Evolutionary conservation across 2,329 filamentous ascomycete genomes (phyloP).

Genomic region (Bipolaris bicolor): DNA sequence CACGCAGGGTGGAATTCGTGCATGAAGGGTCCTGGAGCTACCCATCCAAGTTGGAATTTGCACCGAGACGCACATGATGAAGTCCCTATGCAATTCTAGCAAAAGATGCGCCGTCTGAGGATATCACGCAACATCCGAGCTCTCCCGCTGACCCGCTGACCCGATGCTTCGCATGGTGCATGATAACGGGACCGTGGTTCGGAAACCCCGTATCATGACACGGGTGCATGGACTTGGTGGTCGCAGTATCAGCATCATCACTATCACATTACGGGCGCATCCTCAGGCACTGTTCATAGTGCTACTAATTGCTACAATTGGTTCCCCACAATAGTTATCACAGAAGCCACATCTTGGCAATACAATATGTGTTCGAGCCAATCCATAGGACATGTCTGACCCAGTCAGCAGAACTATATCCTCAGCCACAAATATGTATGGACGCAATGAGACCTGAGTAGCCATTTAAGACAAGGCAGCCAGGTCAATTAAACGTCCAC

Average conservation of each 20-base stretch:
- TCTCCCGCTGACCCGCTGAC: not conserved
- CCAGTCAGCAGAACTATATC: not conserved
- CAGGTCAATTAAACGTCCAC: constrained; percentile 50
- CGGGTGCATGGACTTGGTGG: not conserved
- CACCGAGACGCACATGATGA: not conserved
- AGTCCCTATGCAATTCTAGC: not conserved
- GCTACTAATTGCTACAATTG: not conserved
- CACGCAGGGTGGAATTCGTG: not conserved
- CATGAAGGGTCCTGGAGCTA: not conserved
- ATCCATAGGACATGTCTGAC: not conserved
- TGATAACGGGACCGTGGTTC: not conserved
- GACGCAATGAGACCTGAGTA: constrained; percentile 48
- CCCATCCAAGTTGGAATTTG: not conserved
- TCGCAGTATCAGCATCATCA: not conserved
- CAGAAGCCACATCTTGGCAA: not conserved
- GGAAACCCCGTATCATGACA: not conserved
- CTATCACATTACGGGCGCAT: not conserved
- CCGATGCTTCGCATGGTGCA: not conserved
- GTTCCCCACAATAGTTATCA: not conserved
- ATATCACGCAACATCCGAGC: not conserved
- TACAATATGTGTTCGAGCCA: not conserved
- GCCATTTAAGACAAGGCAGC: constrained; percentile 38
- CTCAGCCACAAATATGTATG: constrained; percentile 30
- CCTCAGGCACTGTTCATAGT: not conserved
- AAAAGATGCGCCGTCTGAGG: not conserved